Evolutionary conservation across 2,329 filamentous ascomycete species (phyloP), one percentile per base, ranked within the genome.

Genomic region (Claviceps pusilla): DNA sequence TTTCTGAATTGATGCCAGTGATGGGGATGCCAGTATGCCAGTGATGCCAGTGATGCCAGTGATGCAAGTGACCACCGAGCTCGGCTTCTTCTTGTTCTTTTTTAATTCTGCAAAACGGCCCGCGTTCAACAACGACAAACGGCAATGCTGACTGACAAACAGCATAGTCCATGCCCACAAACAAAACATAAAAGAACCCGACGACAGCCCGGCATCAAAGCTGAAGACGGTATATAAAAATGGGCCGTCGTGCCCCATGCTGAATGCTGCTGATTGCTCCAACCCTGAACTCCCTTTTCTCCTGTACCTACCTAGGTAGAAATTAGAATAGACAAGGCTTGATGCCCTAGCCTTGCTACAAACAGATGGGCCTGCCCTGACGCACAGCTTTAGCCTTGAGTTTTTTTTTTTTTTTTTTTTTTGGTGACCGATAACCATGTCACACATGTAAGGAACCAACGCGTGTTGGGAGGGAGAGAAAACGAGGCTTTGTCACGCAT

Each of bases 361-460:
- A 37, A 33, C 35, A 39, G 1, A 43, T 2, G 12, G 16, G 33
- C 24, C 48, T 46, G 35, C 19, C 42, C 31, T n/a, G 48, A 52
- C 42, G 37, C 52, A 56, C 50, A 42, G 43, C 10, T 35, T 45
- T 42, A 24, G 51, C 39, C 47, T 50, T 14, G 19, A 51, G 12
- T 5, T 39, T 37, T 50, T 43, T 19, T 19, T 19, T 19, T 19
- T 19, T 19, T 19, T 19, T 19, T 19, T 19, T 19, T 19, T 19
- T 19, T 19, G 16, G 46, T 45, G 54, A 57, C 54, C 49, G 54
- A 48, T 48, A 50, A 52, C 53, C 2, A 57, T 55, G 55, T 57
- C 54, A 57, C 57, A 55, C 57, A 59, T 57, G 57, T 31, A 46
- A 58, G 56, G 54, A 58, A 56, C 57, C 33, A 31, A 55, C 48